phyloP scores from a whole-genome alignment of 192 early-diverging fungal genomes.

The Allomyces macrogynus region DNA sequence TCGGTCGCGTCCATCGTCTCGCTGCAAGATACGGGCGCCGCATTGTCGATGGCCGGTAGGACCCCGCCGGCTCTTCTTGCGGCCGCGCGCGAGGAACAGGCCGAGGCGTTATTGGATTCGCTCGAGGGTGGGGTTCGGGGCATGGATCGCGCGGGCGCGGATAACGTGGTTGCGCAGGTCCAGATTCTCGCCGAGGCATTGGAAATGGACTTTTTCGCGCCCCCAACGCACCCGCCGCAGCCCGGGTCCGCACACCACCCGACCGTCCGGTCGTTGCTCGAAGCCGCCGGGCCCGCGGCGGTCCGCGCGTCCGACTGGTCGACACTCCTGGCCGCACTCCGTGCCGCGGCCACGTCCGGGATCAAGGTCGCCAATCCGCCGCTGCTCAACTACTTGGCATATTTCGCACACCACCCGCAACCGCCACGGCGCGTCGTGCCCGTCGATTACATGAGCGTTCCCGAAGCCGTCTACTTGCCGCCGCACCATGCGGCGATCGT shows the following conservation, averaged over 20 bases:
- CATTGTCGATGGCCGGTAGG: not conserved
- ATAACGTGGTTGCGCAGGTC: not conserved
- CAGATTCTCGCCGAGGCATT: not conserved
- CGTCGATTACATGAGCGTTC: not conserved
- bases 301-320: not conserved
- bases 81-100: not conserved
- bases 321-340: not conserved
- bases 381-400: not conserved
- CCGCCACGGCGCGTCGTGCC: not conserved
- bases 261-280: not conserved
- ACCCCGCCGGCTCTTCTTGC: not conserved
- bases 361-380: not conserved
- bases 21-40: not conserved
- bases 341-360: not conserved
- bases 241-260: not conserved
- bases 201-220: not conserved
- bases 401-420: not conserved
- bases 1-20: not conserved
- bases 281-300: not conserved
- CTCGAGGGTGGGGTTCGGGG: too few species aligned
- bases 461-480: not conserved
- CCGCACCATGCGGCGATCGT: not conserved
- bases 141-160: not conserved
- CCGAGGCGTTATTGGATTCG: not conserved
- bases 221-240: not conserved